These are phyloP conservation scores for Corymbia calophylla DNA, from an alignment of 441 rosid species.

Conservation along the genomic window DNA sequence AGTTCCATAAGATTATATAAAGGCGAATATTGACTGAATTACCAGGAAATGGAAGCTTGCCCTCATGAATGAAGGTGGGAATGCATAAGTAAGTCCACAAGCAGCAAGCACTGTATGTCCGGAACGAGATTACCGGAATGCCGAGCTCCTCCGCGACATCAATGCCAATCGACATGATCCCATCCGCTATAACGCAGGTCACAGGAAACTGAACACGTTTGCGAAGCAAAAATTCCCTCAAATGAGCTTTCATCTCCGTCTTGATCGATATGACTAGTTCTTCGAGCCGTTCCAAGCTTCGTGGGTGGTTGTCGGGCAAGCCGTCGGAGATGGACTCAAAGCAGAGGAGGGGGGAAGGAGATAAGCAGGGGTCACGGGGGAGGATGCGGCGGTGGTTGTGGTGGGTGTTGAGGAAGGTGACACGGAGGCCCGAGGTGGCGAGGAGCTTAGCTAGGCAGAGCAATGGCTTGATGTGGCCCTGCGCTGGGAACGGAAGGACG, in stretches of 20 bases:
- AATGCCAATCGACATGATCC: constrained; percentile 20
- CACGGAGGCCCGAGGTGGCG: neutral
- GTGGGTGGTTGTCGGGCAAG: constrained; percentile 11
- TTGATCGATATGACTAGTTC: neutral
- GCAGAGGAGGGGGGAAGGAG: neutral
- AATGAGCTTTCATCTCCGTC: neutral
- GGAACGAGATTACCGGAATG: constrained; percentile 11
- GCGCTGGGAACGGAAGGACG: neutral
- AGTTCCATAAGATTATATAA: too few relatives aligned
- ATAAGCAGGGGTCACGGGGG: neutral
- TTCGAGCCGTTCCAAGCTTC: neutral
- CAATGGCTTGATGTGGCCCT: neutral
- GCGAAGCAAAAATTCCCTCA: neutral
- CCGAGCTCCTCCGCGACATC: constrained; percentile 23
- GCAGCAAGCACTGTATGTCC: constrained; percentile 18
- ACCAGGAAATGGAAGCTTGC: constrained; percentile 20
- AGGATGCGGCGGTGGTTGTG: neutral
- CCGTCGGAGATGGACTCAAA: constrained; percentile 26
- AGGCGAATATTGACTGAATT: too few relatives aligned
- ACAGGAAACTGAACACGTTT: neutral
- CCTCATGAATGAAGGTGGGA: constrained; percentile 6
- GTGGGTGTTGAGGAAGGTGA: neutral
- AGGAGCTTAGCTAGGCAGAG: neutral
- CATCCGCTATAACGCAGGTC: constrained; percentile 24
- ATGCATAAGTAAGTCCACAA: constrained; percentile 18